Conservation (phyloP, 345 rosid genomes). For the Brassica incana region DNA sequence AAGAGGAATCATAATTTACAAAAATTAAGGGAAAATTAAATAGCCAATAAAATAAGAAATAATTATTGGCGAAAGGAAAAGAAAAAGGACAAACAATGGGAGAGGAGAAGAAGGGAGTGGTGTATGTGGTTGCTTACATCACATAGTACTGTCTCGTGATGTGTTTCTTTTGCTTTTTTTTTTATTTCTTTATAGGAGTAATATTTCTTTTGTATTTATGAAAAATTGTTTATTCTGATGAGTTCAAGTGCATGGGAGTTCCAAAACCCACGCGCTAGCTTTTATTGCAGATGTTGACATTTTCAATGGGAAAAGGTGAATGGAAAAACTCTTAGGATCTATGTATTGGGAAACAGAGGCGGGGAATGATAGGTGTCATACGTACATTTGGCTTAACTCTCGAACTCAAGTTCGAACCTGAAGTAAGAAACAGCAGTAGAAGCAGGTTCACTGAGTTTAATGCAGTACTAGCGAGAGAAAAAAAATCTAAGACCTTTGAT, state of each 20-base stretch:
- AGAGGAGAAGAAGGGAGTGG: conserved; percentile 29
- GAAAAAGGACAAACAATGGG: conserved; percentile 31
- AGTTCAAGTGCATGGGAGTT: conserved; percentile 33
- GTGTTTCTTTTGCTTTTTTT: conserved; percentile 35
- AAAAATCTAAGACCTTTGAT: not conserved
- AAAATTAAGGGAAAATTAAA: conserved; percentile 7
- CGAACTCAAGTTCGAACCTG: not conserved
- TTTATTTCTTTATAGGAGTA: conserved; percentile 17
- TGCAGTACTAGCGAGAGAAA: not conserved
- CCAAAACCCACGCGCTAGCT: conserved; percentile 5
- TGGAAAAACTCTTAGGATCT: conserved; percentile 3
- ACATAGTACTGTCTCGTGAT: conserved; percentile 46
- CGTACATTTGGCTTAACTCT: not conserved
- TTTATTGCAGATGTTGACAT: conserved; percentile 39
- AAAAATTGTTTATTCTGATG: not conserved
- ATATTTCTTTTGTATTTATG: conserved; percentile 16
- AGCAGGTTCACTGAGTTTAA: not conserved
- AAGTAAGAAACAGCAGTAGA: not conserved
- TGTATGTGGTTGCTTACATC: conserved; percentile 65
- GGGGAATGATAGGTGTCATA: not conserved
- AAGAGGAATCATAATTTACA: conserved; percentile 9
- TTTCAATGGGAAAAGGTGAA: conserved; percentile 2
- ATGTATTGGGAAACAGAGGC: not conserved
- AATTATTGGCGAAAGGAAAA: conserved; percentile 37
- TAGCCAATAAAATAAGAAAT: conserved; percentile 19